phyloP scores from a whole-genome alignment of 1,139 yeast species.

The Entelexis sorbosivorans region DNA sequence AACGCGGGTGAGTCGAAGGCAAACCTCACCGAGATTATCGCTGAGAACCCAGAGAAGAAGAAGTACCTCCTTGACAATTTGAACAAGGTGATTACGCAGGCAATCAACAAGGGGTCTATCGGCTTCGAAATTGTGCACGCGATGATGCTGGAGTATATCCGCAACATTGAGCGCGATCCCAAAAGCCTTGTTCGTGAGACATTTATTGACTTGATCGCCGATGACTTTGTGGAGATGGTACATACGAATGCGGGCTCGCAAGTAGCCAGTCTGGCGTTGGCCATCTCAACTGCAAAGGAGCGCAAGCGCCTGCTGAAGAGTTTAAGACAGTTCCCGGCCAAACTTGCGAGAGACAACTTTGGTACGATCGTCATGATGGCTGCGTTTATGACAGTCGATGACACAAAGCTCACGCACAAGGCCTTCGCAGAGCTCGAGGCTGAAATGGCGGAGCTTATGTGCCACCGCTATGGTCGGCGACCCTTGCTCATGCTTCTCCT shows the following conservation, averaged over 20 bases:
- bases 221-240: constrained; percentile 87
- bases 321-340: constrained; percentile 61
- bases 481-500: constrained; percentile 73
- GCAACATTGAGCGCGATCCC: constrained; percentile 48
- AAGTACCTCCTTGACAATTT: constrained; percentile 65
- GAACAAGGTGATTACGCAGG: constrained; percentile 72
- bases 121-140: constrained; percentile 96
- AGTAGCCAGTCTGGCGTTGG: constrained; percentile 71
- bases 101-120: constrained; percentile 90
- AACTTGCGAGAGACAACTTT: constrained; percentile 69
- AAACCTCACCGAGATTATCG: constrained; percentile 54
- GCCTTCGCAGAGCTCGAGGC: constrained; percentile 51
- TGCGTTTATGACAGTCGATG: constrained; percentile 80
- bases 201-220: constrained; percentile 70
- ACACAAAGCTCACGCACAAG: constrained; percentile 71
- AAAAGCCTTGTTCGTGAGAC: constrained; percentile 50
- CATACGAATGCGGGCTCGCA: constrained; percentile 92
- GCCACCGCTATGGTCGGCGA: constrained; percentile 74
- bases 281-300: constrained; percentile 84
- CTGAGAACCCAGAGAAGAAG: constrained; percentile 71
- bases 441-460: constrained; percentile 46
- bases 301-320: constrained; percentile 66
- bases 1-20: constrained; percentile 56
- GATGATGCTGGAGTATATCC: constrained; percentile 81
- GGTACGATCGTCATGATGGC: constrained; percentile 77